Conservation (phyloP, 2,329 filamentous ascomycete genomes). For the Phyllosticta capitalensis region DNA sequence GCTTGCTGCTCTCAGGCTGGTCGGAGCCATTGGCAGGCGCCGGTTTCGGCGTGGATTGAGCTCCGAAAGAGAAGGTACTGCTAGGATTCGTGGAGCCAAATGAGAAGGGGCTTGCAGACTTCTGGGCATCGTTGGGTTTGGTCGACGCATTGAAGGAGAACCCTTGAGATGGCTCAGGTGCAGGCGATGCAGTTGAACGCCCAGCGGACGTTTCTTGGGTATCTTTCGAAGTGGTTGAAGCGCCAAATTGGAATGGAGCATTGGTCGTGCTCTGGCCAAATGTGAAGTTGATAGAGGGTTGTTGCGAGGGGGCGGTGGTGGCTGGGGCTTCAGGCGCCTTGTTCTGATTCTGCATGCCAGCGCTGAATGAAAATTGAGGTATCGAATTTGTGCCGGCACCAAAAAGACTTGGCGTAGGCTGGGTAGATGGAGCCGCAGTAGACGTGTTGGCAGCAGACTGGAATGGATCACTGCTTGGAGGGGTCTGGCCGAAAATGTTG, state of each 20-base stretch:
- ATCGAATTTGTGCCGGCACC: background rate
- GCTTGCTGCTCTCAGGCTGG: background rate
- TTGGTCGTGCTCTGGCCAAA: background rate
- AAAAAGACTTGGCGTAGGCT: background rate
- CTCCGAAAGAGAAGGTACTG: background rate
- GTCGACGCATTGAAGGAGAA: background rate
- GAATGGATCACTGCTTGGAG: background rate
- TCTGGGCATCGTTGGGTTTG: background rate
- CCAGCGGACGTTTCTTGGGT: background rate
- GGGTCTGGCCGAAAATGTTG: background rate
- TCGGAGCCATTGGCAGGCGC: background rate
- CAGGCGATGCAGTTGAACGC: background rate
- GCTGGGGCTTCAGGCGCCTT: background rate
- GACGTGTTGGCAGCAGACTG: background rate
- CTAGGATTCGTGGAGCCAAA: background rate
- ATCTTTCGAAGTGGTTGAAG: background rate
- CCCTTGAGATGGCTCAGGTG: background rate
- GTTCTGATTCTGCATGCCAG: background rate
- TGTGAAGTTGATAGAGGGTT: background rate
- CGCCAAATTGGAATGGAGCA: background rate
- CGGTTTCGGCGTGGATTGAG: background rate
- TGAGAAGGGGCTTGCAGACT: background rate
- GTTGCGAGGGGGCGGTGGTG: background rate
- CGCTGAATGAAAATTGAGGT: background rate
- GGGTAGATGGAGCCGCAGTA: background rate